Percentiles rank a stretch among this genome's conserved stretches.
These are phyloP conservation scores for Dillenia turbinata DNA, from an alignment of 164 flowering plant genomes.

Conservation along the genomic window DNA sequence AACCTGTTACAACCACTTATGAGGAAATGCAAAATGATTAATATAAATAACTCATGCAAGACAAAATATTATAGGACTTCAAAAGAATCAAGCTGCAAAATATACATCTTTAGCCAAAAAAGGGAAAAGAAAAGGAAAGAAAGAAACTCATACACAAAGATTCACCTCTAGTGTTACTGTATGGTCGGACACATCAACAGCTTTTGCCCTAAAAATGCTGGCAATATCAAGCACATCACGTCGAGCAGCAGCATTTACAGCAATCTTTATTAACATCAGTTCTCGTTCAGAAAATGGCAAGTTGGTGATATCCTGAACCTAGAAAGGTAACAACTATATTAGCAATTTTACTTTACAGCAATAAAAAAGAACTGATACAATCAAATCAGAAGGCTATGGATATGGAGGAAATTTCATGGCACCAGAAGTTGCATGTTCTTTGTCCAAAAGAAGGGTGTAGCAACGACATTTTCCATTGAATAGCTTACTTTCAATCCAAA, in stretches of 20 bases:
- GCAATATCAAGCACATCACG: conserved; percentile 95
- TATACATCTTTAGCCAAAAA: neutral
- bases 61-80: neutral
- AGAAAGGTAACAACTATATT: conserved; percentile 16
- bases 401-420: neutral
- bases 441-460: no score
- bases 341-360: neutral
- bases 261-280: conserved; percentile 89
- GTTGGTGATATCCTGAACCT: conserved; percentile 89
- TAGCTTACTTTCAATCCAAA: no score
- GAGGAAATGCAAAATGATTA: no score
- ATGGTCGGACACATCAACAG: conserved; percentile 96
- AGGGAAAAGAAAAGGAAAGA: neutral
- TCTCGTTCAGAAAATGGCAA: conserved; percentile 95
- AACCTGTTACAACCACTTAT: no score
- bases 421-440: no score
- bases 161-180: conserved; percentile 89
- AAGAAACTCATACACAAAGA: neutral
- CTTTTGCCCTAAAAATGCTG: conserved; percentile 85
- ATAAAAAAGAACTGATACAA: neutral
- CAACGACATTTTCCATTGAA: no score
- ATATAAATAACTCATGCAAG: no score
- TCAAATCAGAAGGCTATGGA: neutral
- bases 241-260: conserved; percentile 82
- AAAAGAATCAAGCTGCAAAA: neutral